phyloP scores from a whole-genome alignment of 352 stramenopile genomes.

The Phytophthora sojae region DNA sequence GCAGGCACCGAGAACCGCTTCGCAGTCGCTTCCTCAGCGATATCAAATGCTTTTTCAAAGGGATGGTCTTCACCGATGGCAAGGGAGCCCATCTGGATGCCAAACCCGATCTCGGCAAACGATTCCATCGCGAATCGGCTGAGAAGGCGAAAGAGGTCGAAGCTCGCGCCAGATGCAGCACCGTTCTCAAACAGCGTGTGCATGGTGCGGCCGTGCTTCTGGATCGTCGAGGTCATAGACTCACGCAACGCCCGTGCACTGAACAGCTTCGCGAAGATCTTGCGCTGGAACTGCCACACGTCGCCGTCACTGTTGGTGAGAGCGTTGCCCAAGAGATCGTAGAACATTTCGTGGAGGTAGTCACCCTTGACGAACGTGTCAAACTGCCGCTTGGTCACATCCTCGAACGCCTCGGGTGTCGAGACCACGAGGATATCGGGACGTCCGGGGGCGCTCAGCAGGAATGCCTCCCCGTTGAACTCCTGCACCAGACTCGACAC shows the following conservation, averaged over 20 bases:
- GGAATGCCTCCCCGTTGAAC: conserved; percentile 16
- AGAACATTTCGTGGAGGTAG: conserved; percentile 26
- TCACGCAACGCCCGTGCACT: conserved; percentile 17
- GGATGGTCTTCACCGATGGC: conserved; percentile 19
- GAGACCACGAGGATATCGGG: conserved; percentile 33
- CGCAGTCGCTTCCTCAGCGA: conserved; percentile 6
- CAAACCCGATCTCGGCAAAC: conserved; percentile 56
- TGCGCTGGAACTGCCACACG: conserved; percentile 38
- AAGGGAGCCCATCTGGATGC: conserved; percentile 34
- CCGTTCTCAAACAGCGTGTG: conserved; percentile 13
- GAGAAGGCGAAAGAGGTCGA: conserved; percentile 27
- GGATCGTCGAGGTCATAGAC: conserved; percentile 7
- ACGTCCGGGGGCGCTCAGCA: conserved; percentile 25
- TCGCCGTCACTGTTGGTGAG: conserved; percentile 36
- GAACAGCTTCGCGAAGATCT: conserved; percentile 34
- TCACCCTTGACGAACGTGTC: conserved; percentile 43
- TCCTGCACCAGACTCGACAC: conserved; percentile 19
- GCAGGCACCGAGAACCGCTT: conserved; percentile 44
- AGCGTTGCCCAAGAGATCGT: conserved; percentile 36
- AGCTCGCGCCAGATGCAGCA: neutral
- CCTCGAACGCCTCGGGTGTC: conserved; percentile 41
- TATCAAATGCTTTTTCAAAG: conserved; percentile 25
- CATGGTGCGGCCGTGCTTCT: conserved; percentile 15
- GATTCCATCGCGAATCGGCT: conserved; percentile 44
- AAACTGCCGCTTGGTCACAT: conserved; percentile 44